A percentile compares a stretch with the other conserved stretches of the same genome.
These are phyloP conservation scores for Cyathus striatus DNA, from an alignment of 768 basidiomycete genomes.

Conservation along the genomic window DNA sequence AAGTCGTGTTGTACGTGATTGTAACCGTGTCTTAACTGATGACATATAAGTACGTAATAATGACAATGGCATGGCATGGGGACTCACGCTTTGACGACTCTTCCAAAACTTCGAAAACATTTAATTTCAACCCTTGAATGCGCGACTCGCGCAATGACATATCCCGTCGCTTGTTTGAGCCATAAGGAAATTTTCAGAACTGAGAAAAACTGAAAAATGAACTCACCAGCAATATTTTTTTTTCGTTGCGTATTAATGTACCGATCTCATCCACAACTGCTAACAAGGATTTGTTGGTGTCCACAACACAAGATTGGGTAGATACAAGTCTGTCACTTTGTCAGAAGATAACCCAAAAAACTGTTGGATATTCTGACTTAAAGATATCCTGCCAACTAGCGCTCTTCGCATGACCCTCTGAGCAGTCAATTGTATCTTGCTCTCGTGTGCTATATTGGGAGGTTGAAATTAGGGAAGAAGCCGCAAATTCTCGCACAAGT, in stretches of 20 bases:
- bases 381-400: slow-evolving; percentile 66
- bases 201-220: slow-evolving; percentile 2
- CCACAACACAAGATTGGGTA: slow-evolving; percentile 46
- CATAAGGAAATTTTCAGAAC: slow-evolving; percentile 6
- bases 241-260: slow-evolving; percentile 37
- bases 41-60: not conserved
- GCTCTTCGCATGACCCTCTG: slow-evolving; percentile 29
- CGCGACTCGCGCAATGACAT: slow-evolving; percentile 58
- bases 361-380: slow-evolving; percentile 41
- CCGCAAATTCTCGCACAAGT: too few species aligned
- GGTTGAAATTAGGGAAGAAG: too few species aligned
- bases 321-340: slow-evolving; percentile 38
- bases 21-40: not conserved
- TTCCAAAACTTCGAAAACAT: slow-evolving; percentile 35
- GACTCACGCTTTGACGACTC: too few species aligned
- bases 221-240: slow-evolving; percentile 36
- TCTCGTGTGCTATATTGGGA: too few species aligned
- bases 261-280: slow-evolving; percentile 46
- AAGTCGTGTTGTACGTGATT: slow-evolving; percentile 36
- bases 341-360: slow-evolving; percentile 4
- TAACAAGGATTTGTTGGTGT: slow-evolving; percentile 42
- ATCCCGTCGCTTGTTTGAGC: slow-evolving; percentile 61
- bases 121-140: slow-evolving; percentile 43
- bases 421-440: slow-evolving; percentile 6
- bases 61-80: too few species aligned